phyloP scores from a whole-genome alignment of 1,284 basidiomycete genomes.

The Ceratobasidium sp. region DNA sequence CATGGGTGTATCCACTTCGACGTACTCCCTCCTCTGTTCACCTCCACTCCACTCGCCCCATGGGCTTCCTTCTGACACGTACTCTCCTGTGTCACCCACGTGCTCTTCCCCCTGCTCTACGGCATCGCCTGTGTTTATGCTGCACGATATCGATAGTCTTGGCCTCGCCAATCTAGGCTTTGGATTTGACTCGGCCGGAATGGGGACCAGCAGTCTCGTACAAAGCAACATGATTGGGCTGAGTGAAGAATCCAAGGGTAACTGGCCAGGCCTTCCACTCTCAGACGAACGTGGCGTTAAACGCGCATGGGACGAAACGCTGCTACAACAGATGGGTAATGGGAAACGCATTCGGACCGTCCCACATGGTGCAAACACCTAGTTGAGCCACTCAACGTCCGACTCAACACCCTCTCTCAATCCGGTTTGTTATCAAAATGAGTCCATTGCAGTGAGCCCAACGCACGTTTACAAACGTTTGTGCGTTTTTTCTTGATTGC shows the following conservation, averaged over 20 bases:
- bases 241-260: conserved; percentile 17
- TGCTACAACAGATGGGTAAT: conserved; percentile 4
- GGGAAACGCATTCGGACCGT: conserved; percentile 25
- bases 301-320: conserved; percentile 27
- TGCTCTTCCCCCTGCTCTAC: conserved; percentile 32
- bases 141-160: conserved; percentile 26
- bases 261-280: conserved; percentile 27
- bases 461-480: conserved; percentile 6
- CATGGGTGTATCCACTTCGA: conserved; percentile 26
- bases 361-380: conserved; percentile 10
- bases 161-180: conserved; percentile 20
- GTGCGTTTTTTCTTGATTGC: background rate
- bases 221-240: conserved; percentile 14
- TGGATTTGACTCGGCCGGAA: conserved; percentile 18
- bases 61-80: conserved; percentile 10
- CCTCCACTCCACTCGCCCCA: conserved; percentile 35
- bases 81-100: conserved; percentile 15
- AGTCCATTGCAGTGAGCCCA: background rate
- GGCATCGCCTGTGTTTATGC: conserved; percentile 33
- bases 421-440: conserved; percentile 1
- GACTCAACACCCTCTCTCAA: background rate
- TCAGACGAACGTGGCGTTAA: conserved; percentile 37
- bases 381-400: background rate
- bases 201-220: background rate
- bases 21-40: conserved; percentile 32